phyloP scores from a whole-genome alignment of 768 basidiomycete genomes.

The Boletus huronensis region DNA sequence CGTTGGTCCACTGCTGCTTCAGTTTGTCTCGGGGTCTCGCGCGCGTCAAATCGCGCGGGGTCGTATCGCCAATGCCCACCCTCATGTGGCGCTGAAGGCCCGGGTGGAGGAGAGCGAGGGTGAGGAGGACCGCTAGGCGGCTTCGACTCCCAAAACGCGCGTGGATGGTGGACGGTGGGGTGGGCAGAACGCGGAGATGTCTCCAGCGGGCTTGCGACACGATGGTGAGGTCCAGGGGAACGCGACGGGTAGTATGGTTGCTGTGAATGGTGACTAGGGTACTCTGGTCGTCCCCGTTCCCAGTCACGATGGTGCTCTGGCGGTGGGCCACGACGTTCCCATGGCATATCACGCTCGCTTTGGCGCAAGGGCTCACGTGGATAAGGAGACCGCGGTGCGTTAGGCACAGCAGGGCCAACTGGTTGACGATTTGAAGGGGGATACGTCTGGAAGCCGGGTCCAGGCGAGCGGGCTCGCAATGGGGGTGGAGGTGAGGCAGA shows the following conservation, averaged over 20 bases:
- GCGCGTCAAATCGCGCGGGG: conserved; percentile 49
- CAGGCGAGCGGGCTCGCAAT: conserved; percentile 48
- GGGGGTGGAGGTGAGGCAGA: conserved; percentile 60
- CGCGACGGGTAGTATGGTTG: conserved; percentile 33
- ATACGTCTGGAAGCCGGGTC: conserved; percentile 46
- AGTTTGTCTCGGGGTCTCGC: conserved; percentile 38
- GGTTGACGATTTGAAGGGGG: conserved; percentile 45
- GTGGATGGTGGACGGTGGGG: conserved; percentile 32
- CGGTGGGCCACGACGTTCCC: conserved; percentile 57
- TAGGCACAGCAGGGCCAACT: conserved; percentile 51
- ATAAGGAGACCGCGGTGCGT: conserved; percentile 59
- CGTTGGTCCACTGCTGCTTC: conserved; percentile 34
- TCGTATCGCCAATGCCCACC: conserved; percentile 56
- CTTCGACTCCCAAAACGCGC: conserved; percentile 63
- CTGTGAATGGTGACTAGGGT: conserved; percentile 31
- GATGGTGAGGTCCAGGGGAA: conserved; percentile 38
- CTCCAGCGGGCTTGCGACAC: conserved; percentile 50
- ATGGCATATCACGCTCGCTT: conserved; percentile 50
- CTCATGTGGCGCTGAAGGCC: conserved; percentile 39
- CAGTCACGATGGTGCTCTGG: conserved; percentile 49
- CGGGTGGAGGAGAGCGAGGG: conserved; percentile 33
- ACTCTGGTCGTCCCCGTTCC: conserved; percentile 45
- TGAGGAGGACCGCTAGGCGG: conserved; percentile 35
- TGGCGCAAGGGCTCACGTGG: conserved; percentile 47
- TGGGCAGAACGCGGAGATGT: conserved; percentile 58